Conservation (phyloP, 768 basidiomycete species). For the Podaxis sp. region DNA sequence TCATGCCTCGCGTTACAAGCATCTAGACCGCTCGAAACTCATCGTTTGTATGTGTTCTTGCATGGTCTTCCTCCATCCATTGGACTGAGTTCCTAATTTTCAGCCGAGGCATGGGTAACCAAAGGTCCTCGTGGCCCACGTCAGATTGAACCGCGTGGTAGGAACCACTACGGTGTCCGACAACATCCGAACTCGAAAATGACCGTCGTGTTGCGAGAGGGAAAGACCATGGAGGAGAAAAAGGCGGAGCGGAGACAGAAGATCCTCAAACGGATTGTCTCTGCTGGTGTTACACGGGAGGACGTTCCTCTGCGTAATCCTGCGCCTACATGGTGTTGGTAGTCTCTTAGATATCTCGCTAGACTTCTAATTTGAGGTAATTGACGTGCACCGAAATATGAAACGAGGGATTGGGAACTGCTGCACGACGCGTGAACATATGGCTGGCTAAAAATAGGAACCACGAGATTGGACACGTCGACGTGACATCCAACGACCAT, state of each 20-base stretch:
- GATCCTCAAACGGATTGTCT: constrained; percentile 74
- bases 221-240: constrained; percentile 71
- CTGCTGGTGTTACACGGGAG: constrained; percentile 77
- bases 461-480: constrained; percentile 27
- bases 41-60: constrained; percentile 60
- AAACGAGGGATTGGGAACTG: not conserved
- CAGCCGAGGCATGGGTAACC: constrained; percentile 93
- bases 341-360: constrained; percentile 24
- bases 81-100: not conserved
- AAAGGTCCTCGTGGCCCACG: constrained; percentile 69
- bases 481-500: constrained; percentile 12
- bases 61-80: not conserved
- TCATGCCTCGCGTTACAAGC: constrained; percentile 78
- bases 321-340: constrained; percentile 78
- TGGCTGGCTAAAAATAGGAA: constrained; percentile 19
- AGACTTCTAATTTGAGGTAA: constrained; percentile 16
- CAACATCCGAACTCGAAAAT: constrained; percentile 74
- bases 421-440: not conserved
- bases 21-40: constrained; percentile 66
- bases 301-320: constrained; percentile 77
- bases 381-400: not conserved
- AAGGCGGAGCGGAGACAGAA: constrained; percentile 60
- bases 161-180: constrained; percentile 77
- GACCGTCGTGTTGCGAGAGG: constrained; percentile 76
- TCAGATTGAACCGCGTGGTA: constrained; percentile 78